Evolutionary conservation across 2,329 filamentous ascomycete species (phyloP).

Genomic region (Trichoderma harzianum): DNA sequence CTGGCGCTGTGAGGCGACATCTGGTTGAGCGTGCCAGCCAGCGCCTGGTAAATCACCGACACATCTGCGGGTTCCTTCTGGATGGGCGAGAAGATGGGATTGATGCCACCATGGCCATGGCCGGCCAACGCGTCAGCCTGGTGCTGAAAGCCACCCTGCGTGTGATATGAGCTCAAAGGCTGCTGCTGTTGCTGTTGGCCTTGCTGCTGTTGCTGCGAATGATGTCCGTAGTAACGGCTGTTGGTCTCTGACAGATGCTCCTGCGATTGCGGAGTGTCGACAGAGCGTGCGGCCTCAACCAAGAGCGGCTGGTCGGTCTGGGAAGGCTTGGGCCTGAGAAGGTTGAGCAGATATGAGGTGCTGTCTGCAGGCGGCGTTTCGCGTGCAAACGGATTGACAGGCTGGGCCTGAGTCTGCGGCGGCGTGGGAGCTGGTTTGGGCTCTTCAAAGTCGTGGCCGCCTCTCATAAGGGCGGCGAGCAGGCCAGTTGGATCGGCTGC

Average conservation of each 20-base stretch:
- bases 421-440: constrained; percentile 27
- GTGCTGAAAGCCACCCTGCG: constrained; percentile 26
- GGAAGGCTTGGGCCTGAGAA: constrained; percentile 71
- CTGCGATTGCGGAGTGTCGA: constrained; percentile 45
- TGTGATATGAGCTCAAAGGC: constrained; percentile 25
- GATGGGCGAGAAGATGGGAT: constrained; percentile 26
- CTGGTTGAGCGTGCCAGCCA: constrained; percentile 37
- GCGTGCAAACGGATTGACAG: constrained; percentile 41
- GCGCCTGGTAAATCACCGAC: constrained; percentile 37
- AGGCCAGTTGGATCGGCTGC: constrained; percentile 55
- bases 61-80: constrained; percentile 40
- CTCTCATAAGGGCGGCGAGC: constrained; percentile 59
- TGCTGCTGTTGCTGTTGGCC: constrained; percentile 26
- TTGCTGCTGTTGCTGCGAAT: constrained; percentile 25
- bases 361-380: constrained; percentile 63
- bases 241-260: constrained; percentile 29
- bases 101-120: constrained; percentile 23
- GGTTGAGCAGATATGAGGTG: constrained; percentile 78
- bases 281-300: constrained; percentile 40
- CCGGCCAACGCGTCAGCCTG: constrained; percentile 26
- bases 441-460: constrained; percentile 49
- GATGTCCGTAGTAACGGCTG: constrained; percentile 31
- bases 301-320: constrained; percentile 50
- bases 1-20: constrained; percentile 41
- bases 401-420: constrained; percentile 26